Conservation (phyloP, 768 basidiomycete species). For the Russula foetens region DNA sequence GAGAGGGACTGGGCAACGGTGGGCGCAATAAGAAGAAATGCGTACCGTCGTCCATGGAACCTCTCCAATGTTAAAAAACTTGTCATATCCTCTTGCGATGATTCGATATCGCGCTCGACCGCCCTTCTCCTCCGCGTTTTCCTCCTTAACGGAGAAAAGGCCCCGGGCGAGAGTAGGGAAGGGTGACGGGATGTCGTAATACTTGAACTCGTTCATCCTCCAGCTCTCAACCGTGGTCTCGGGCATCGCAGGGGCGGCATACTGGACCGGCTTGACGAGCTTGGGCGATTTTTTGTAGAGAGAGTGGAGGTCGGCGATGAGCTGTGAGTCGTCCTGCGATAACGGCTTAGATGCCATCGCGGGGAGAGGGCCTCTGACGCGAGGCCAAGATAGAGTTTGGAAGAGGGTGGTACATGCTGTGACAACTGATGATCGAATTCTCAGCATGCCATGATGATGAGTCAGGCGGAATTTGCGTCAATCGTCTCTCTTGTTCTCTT, state of each 20-base stretch:
- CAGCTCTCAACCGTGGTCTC: slow-evolving; percentile 63
- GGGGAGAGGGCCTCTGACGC: neutral
- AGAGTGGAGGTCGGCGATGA: slow-evolving; percentile 45
- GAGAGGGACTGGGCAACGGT: neutral
- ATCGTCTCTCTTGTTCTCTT: too few relatives aligned
- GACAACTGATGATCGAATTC: too few relatives aligned
- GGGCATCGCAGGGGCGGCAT: slow-evolving; percentile 50
- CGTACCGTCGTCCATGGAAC: slow-evolving; percentile 91
- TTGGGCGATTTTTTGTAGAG: slow-evolving; percentile 52
- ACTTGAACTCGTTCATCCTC: too few relatives aligned
- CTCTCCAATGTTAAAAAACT: slow-evolving; percentile 97
- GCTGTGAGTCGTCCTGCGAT: slow-evolving; percentile 44
- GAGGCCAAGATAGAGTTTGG: too few relatives aligned
- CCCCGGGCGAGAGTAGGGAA: slow-evolving; percentile 96
- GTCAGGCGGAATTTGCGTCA: too few relatives aligned
- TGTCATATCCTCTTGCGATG: slow-evolving; percentile 90
- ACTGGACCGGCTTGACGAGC: slow-evolving; percentile 52
- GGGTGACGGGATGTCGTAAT: slow-evolving; percentile 77
- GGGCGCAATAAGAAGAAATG: slow-evolving; percentile 2
- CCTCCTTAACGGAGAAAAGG: slow-evolving; percentile 53
- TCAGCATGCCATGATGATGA: too few relatives aligned
- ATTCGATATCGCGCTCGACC: slow-evolving; percentile 45
- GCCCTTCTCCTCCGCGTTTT: slow-evolving; percentile 30
- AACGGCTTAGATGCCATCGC: slow-evolving; percentile 23
- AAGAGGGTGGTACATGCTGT: too few relatives aligned